These are phyloP conservation scores for Spinellus fusiger DNA, from an alignment of 192 early-diverging fungal genomes.

Conservation along the genomic window DNA sequence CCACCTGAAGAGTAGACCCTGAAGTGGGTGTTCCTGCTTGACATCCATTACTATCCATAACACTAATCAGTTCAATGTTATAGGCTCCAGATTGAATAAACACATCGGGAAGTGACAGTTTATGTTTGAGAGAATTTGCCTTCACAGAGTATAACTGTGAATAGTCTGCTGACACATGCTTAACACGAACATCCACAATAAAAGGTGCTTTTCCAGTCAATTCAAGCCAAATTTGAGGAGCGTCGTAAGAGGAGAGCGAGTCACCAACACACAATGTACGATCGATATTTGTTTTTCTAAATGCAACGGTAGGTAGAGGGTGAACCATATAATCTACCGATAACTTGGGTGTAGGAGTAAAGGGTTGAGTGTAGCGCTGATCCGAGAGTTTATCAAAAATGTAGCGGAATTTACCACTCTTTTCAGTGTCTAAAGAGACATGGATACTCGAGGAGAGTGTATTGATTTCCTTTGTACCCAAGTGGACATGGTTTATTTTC, in stretches of 20 bases:
- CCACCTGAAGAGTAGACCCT: no score
- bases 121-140: constrained; percentile 18
- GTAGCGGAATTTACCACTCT: constrained; percentile 29
- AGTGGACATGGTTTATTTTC: background rate
- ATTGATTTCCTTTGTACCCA: constrained; percentile 14
- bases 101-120: constrained; percentile 15
- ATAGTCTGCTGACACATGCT: constrained; percentile 17
- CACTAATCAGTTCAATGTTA: constrained; percentile 23
- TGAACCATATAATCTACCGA: constrained; percentile 33
- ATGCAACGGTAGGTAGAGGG: constrained; percentile 24
- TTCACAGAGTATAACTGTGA: constrained; percentile 3
- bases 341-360: constrained; percentile 1
- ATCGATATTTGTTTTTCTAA: constrained; percentile 5
- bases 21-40: no score
- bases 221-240: constrained; percentile 20
- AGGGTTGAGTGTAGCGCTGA: constrained; percentile 29
- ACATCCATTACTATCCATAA: constrained; percentile 35
- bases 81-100: constrained; percentile 30
- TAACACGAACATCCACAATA: constrained; percentile 24
- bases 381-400: constrained; percentile 33
- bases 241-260: constrained; percentile 12
- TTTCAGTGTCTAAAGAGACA: constrained; percentile 25
- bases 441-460: constrained; percentile 19
- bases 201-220: constrained; percentile 34
- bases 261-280: constrained; percentile 35